phyloP scores from a whole-genome alignment of 306 rosid species.

The Cucurbita maxima region DNA sequence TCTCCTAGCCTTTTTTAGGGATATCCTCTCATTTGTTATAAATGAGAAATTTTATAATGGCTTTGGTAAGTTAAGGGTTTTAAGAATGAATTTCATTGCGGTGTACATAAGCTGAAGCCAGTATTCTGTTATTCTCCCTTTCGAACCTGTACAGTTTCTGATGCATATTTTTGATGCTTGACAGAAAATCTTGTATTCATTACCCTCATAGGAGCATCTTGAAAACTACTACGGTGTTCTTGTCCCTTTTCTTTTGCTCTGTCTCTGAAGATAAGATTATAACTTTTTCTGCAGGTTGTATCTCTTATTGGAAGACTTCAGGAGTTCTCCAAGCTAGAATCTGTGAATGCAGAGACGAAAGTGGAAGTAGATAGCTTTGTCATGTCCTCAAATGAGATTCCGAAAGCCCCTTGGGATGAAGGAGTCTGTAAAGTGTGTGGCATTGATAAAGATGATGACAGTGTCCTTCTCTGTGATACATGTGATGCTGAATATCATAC shows the following conservation, averaged over 20 bases:
- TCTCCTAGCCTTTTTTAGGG: too few species aligned
- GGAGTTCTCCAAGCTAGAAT: slow-evolving; percentile 48
- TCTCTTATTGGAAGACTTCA: slow-evolving; percentile 35
- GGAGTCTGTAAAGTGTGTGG: slow-evolving; percentile 99
- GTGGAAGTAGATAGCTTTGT: slow-evolving; percentile 51
- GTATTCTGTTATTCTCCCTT: not conserved
- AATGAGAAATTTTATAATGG: not conserved
- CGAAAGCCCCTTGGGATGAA: slow-evolving; percentile 99
- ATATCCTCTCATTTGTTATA: not conserved
- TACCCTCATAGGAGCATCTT: not conserved
- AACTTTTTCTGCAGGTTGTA: slow-evolving; percentile 46
- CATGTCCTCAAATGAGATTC: slow-evolving; percentile 52
- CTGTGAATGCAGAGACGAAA: slow-evolving; percentile 43
- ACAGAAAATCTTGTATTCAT: not conserved
- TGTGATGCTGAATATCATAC: slow-evolving; percentile 99
- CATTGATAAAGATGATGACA: slow-evolving; percentile 94
- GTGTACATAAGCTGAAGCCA: not conserved
- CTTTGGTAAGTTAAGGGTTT: not conserved
- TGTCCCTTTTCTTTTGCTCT: not conserved
- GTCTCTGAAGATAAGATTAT: not conserved
- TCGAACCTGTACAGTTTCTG: not conserved
- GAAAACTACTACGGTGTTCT: not conserved
- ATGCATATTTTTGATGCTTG: not conserved
- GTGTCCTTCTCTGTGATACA: slow-evolving; percentile 86
- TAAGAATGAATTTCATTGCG: not conserved